A percentile compares a stretch with the other conserved stretches of the same genome.
Evolutionary conservation across 495 filamentous ascomycete genomes (phyloP).

Genomic region (Neurospora hispaniola): DNA sequence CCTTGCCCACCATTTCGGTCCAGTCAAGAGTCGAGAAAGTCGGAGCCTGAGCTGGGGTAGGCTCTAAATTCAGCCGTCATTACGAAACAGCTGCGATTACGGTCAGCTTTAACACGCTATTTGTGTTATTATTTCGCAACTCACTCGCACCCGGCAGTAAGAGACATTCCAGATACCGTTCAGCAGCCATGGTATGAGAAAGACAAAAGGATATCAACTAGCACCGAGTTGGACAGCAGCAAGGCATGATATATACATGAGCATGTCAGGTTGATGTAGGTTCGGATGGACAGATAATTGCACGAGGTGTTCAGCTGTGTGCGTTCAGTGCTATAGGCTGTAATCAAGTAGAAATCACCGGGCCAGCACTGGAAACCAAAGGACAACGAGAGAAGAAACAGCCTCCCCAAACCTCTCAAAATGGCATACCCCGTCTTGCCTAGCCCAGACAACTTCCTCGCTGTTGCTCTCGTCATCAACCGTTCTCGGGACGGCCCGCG

Average conservation of each 20-base stretch:
- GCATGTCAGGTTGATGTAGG: background rate
- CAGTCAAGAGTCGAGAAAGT: background rate
- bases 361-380: background rate
- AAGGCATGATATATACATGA: background rate
- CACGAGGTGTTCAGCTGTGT: background rate
- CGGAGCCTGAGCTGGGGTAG: background rate
- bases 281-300: background rate
- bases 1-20: background rate
- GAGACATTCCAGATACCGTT: background rate
- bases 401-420: background rate
- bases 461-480: constrained; percentile 73
- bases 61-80: background rate
- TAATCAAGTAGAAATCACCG: background rate
- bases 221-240: background rate
- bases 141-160: background rate
- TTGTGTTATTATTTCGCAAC: background rate
- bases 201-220: background rate
- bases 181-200: background rate
- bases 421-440: constrained; percentile 39
- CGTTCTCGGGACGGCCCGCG: constrained; percentile 70
- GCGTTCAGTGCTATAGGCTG: background rate
- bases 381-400: background rate
- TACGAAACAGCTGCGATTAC: background rate
- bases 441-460: constrained; percentile 46
- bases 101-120: background rate